Conservation (phyloP, 805 yeast genomes). For the Tetrapisispora iriomotensis region DNA sequence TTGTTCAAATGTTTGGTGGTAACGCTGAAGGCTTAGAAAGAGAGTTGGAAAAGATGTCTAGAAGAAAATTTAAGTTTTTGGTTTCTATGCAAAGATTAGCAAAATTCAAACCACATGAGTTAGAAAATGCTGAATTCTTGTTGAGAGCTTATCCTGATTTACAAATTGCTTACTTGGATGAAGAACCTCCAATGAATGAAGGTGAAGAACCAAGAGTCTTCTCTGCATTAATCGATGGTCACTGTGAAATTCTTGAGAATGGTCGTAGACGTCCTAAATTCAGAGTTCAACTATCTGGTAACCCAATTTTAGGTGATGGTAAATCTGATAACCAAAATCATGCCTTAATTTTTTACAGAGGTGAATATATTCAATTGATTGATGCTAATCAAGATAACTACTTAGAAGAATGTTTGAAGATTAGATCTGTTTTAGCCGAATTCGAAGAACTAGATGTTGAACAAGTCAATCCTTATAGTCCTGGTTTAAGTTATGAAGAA, state of each 20-base stretch:
- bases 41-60: constrained; percentile 85
- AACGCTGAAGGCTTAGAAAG: constrained; percentile 93
- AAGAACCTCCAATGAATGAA: constrained; percentile 69
- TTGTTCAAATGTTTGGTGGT: constrained; percentile 97
- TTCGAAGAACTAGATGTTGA: constrained; percentile 70
- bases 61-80: constrained; percentile 70
- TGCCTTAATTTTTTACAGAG: constrained; percentile 68
- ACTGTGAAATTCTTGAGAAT: constrained; percentile 59
- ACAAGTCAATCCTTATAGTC: constrained; percentile 75
- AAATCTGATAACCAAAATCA: constrained; percentile 83
- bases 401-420: constrained; percentile 74
- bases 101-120: constrained; percentile 61
- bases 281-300: constrained; percentile 70
- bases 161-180: constrained; percentile 88
- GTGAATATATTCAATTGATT: constrained; percentile 74
- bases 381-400: constrained; percentile 86
- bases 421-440: constrained; percentile 72
- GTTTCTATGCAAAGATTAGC: constrained; percentile 83
- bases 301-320: constrained; percentile 82
- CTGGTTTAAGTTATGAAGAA: constrained; percentile 50
- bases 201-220: constrained; percentile 64
- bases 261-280: constrained; percentile 71
- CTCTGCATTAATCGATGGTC: constrained; percentile 74
- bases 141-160: constrained; percentile 77
- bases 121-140: constrained; percentile 71